A percentile compares a stretch with the other conserved stretches of the same genome.
phyloP scores from a whole-genome alignment of 2,329 filamentous ascomycete genomes.

The Fragosphaeria purpurea region DNA sequence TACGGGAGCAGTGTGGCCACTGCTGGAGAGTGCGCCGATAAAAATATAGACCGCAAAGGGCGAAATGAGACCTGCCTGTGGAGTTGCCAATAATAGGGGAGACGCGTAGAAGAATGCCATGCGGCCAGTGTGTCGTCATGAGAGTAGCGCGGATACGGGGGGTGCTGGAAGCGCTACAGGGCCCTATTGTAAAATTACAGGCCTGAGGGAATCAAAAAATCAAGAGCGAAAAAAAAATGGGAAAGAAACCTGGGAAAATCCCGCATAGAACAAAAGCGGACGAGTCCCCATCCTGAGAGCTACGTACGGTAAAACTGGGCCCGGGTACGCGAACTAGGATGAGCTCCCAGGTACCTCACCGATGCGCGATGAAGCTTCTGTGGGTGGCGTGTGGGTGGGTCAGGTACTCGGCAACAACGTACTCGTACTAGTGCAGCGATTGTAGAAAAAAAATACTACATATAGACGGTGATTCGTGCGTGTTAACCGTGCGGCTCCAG shows the following conservation, averaged over 20 bases:
- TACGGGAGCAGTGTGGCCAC: too few species aligned
- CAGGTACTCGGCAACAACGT: conserved; percentile 16
- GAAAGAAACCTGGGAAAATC: conserved; percentile 4
- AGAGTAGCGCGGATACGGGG: not conserved
- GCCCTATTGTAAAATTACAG: not conserved
- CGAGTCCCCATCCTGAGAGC: too few species aligned
- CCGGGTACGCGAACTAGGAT: conserved; percentile 12
- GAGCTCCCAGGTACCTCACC: conserved; percentile 19
- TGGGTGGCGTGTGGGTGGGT: conserved; percentile 14
- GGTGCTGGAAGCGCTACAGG: too few species aligned
- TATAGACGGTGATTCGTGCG: too few species aligned
- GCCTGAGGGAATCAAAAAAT: not conserved
- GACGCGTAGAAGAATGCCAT: not conserved
- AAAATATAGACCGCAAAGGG: too few species aligned
- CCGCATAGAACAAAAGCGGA: not conserved
- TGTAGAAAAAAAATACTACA: not conserved
- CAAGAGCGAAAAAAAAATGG: not conserved
- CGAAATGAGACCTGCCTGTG: too few species aligned
- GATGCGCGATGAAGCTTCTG: conserved; percentile 13
- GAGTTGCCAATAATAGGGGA: too few species aligned
- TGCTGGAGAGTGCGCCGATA: too few species aligned
- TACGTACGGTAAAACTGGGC: conserved; percentile 1
- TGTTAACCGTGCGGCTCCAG: too few species aligned
- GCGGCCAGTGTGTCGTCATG: not conserved
- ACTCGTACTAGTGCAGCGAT: too few species aligned